Evolutionary conservation across 1,284 basidiomycete genomes (phyloP), one percentile per base, ranked within the genome.

Genomic region (Fistulinella cinereoalba): DNA sequence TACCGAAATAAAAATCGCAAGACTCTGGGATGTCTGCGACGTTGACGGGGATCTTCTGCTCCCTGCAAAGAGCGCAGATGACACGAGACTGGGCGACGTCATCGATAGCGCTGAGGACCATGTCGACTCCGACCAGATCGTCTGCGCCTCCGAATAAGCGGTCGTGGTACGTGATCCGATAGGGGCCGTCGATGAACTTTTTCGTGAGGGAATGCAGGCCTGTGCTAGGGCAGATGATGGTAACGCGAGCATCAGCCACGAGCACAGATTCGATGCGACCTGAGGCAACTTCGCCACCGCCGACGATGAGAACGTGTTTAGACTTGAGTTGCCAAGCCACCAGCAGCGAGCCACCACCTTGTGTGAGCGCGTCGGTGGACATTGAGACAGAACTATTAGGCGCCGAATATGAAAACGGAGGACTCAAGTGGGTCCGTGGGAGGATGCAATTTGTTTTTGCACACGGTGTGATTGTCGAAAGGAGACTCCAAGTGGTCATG

Each of bases 1-100:
- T 89, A 37, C 97, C 97, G 71, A 99, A 99, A 74, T 97, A 99
- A 65, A 99, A 99, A 71, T 99, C 96, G 74, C 96, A 99, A 47
- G 83, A 80, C 39, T 89, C 83, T 3, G 96, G 97, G 41, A 98
- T 91, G 71, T 99, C 96, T 25, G 97, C 96, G 48, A 95, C 93
- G 68, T 99, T 99, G 52, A 97, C 87, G 4, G 93, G 92, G 43
- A 97, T 88, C 43, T 75, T 79, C 37, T 71, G 75, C 24, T 75
- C 71, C 42, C 92, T 74, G 60, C 88, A 88, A 55, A 88, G 74
- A 12, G 76, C 66, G 61, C 83, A 91, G 44, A 98, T 93, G 41
- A 71, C 71, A 53, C 76, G 80, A 33, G 85, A 91, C 44, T 83
- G 74, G 1, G 76, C 72, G 46, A 85, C 80, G 65, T 97, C 87